phyloP scores from a whole-genome alignment of 371 early-diverging fungal species.

The Apophysomyces ossiformis region DNA sequence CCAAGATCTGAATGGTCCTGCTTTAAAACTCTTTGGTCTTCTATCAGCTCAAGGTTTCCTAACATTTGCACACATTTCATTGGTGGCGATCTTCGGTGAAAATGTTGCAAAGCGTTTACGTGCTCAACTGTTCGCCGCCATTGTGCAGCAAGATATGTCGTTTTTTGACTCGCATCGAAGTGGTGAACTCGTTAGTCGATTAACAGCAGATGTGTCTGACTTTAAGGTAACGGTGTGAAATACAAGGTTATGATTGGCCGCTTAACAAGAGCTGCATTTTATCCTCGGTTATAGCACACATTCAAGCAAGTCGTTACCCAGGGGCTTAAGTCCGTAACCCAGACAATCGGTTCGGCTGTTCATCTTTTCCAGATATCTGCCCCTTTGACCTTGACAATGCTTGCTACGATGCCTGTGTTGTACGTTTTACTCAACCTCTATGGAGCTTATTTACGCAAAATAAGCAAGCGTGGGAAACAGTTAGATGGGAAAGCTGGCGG shows the following conservation, averaged over 20 bases:
- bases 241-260: not conserved
- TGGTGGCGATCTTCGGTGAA: slow-evolving; percentile 78
- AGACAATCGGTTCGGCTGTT: slow-evolving; percentile 69
- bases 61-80: slow-evolving; percentile 74
- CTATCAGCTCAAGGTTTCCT: slow-evolving; percentile 69
- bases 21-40: slow-evolving; percentile 57
- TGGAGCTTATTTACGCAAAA: slow-evolving; percentile 69
- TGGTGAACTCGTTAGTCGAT: slow-evolving; percentile 68
- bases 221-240: slow-evolving; percentile 55
- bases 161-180: slow-evolving; percentile 74
- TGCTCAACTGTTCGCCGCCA: slow-evolving; percentile 54
- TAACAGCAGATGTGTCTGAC: slow-evolving; percentile 74
- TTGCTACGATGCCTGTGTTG: slow-evolving; percentile 66
- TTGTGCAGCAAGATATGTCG: slow-evolving; percentile 71
- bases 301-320: slow-evolving; percentile 73
- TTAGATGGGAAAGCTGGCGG: slow-evolving; percentile 66
- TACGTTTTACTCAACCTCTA: slow-evolving; percentile 73
- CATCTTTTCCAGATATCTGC: slow-evolving; percentile 72
- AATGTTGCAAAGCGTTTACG: slow-evolving; percentile 66
- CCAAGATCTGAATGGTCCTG: slow-evolving; percentile 54
- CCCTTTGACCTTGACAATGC: slow-evolving; percentile 66
- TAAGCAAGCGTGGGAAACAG: slow-evolving; percentile 56
- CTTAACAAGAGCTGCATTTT: not conserved
- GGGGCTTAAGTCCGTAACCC: slow-evolving; percentile 74
- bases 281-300: slow-evolving; percentile 51